Evolutionary conservation across 2,329 filamentous ascomycete species (phyloP).

Genomic region (Westerdykella aurantiaca): DNA sequence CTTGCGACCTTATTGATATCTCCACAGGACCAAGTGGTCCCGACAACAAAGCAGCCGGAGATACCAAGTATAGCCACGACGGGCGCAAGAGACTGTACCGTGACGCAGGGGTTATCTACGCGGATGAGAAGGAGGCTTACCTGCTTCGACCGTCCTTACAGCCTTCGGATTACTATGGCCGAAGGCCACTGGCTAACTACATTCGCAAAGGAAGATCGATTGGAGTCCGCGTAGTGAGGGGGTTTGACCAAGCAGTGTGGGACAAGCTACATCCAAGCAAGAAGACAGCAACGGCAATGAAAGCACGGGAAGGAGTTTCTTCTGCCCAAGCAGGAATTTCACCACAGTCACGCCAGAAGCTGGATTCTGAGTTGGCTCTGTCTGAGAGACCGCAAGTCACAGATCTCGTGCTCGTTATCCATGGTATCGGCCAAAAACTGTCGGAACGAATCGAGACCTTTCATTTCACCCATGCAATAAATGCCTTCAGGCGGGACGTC

Average conservation of each 20-base stretch:
- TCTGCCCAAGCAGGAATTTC: conserved; percentile 41
- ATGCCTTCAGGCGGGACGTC: conserved; percentile 76
- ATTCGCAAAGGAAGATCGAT: conserved; percentile 79
- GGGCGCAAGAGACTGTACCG: conserved; percentile 56
- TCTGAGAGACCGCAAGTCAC: conserved; percentile 66
- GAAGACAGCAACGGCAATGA: conserved; percentile 35
- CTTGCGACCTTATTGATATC: conserved; percentile 45
- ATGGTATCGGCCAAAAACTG: conserved; percentile 94
- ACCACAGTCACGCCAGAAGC: conserved; percentile 35
- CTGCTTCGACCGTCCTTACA: conserved; percentile 79
- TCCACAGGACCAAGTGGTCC: conserved; percentile 41
- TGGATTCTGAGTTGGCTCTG: conserved; percentile 56
- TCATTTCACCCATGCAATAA: conserved; percentile 95
- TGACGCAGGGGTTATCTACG: conserved; percentile 80
- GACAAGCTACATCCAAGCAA: conserved; percentile 60
- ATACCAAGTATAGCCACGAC: conserved; percentile 39
- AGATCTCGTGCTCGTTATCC: conserved; percentile 83
- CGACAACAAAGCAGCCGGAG: conserved; percentile 46
- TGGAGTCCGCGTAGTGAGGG: conserved; percentile 80
- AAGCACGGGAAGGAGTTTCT: conserved; percentile 43
- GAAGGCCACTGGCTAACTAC: conserved; percentile 69
- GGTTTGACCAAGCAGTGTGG: conserved; percentile 77
- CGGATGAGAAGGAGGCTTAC: conserved; percentile 69
- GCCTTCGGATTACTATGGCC: conserved; percentile 77
- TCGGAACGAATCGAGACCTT: conserved; percentile 93